Percentiles rank a stretch among this genome's conserved stretches.
These are phyloP conservation scores for Recurvomyces mirabilis DNA, from an alignment of 495 filamentous ascomycete species.

Conservation along the genomic window DNA sequence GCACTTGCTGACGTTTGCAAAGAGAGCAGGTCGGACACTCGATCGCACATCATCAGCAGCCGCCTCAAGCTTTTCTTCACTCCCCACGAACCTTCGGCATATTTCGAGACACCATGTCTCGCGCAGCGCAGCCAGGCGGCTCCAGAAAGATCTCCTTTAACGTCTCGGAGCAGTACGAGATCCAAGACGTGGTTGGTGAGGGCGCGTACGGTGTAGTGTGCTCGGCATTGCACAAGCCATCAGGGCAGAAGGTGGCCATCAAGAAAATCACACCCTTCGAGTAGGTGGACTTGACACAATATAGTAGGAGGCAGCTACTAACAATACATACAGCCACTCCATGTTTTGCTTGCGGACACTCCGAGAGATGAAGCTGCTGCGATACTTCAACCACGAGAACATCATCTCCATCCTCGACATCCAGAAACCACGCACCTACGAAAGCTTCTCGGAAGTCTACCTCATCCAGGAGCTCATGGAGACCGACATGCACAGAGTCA, in stretches of 20 bases:
- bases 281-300: conserved; percentile 34
- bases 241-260: conserved; percentile 96
- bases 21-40: too few species aligned
- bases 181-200: conserved; percentile 98
- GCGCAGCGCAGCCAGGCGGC: conserved; percentile 24
- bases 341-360: conserved; percentile 85
- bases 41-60: too few species aligned
- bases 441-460: conserved; percentile 96
- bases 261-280: conserved; percentile 99
- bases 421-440: conserved; percentile 91
- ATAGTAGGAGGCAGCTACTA: background rate
- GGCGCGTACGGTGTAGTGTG: conserved; percentile 98
- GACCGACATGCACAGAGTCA: conserved; percentile 99
- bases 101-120: conserved; percentile 27
- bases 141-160: conserved; percentile 99
- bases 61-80: too few species aligned
- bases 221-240: conserved; percentile 97
- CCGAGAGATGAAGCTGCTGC: conserved; percentile 97
- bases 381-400: conserved; percentile 99
- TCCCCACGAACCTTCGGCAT: too few species aligned
- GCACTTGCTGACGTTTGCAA: too few species aligned
- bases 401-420: conserved; percentile 99
- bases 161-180: conserved; percentile 98
- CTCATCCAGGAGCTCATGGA: conserved; percentile 99
- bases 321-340: conserved; percentile 1